Conservation (phyloP, 2,329 filamentous ascomycete genomes). For the Ceratocystis harringtonii region DNA sequence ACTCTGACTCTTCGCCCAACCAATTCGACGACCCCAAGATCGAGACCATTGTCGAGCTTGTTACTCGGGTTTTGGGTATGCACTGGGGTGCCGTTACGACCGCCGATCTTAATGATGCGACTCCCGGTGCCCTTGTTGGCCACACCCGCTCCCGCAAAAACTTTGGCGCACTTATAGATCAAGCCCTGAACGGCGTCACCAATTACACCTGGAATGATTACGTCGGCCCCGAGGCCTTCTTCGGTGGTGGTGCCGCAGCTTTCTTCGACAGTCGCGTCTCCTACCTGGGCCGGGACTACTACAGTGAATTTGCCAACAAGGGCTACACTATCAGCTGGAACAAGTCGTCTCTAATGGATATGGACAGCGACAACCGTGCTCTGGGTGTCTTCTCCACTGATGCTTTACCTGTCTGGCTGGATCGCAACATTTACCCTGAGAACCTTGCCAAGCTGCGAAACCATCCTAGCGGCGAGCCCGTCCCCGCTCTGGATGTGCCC, state of each 20-base stretch:
- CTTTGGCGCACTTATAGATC: slow-evolving; percentile 60
- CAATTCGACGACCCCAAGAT: slow-evolving; percentile 74
- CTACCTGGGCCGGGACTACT: slow-evolving; percentile 61
- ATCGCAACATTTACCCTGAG: slow-evolving; percentile 63
- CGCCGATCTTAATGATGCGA: slow-evolving; percentile 69
- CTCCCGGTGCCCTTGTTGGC: slow-evolving; percentile 57
- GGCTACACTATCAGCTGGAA: slow-evolving; percentile 60
- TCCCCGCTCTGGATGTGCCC: slow-evolving; percentile 58
- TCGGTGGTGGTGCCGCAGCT: slow-evolving; percentile 70
- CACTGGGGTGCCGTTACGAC: slow-evolving; percentile 57
- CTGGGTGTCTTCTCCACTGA: slow-evolving; percentile 64
- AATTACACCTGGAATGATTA: slow-evolving; percentile 73
- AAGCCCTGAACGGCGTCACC: slow-evolving; percentile 57
- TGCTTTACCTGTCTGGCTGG: slow-evolving; percentile 72
- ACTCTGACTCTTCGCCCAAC: slow-evolving; percentile 59
- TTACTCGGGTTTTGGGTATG: slow-evolving; percentile 50
- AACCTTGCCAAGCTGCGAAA: slow-evolving; percentile 54
- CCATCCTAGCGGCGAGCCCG: slow-evolving; percentile 49
- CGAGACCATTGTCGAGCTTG: slow-evolving; percentile 67
- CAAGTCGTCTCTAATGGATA: slow-evolving; percentile 51
- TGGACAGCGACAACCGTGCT: slow-evolving; percentile 44
- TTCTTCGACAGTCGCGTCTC: slow-evolving; percentile 41
- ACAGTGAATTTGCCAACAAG: slow-evolving; percentile 56
- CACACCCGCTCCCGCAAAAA: slow-evolving; percentile 56
- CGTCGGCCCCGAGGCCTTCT: slow-evolving; percentile 63